Percentiles rank a stretch among this genome's conserved stretches.
These are phyloP conservation scores for Brassica carinata DNA, from an alignment of 345 rosid genomes.

Conservation along the genomic window DNA sequence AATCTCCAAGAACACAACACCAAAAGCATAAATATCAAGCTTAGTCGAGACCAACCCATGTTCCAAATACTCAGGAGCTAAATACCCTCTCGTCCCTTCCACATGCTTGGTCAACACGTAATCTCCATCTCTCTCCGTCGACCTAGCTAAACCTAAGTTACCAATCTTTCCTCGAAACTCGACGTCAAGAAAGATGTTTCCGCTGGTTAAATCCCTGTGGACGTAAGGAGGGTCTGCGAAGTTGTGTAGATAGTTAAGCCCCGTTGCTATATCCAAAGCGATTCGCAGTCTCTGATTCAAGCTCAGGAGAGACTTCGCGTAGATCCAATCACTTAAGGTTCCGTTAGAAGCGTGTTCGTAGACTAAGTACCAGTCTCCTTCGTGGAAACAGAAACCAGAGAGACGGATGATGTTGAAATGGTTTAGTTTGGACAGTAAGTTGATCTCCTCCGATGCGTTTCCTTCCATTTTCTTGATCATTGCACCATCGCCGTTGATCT, in stretches of 20 bases:
- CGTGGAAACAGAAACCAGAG: conserved; percentile 67
- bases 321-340: conserved; percentile 70
- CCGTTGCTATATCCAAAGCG: conserved; percentile 68
- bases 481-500: conserved; percentile 64
- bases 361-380: conserved; percentile 72
- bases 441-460: conserved; percentile 69
- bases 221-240: conserved; percentile 51
- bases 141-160: conserved; percentile 68
- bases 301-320: conserved; percentile 43
- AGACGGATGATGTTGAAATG: conserved; percentile 73
- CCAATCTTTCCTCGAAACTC: conserved; percentile 86
- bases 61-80: conserved; percentile 89
- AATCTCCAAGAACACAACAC: conserved; percentile 68
- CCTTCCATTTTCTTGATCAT: conserved; percentile 74
- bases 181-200: conserved; percentile 70
- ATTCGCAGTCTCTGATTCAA: conserved; percentile 67
- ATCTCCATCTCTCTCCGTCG: conserved; percentile 52
- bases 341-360: conserved; percentile 76
- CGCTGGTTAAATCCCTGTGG: conserved; percentile 64
- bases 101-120: conserved; percentile 76
- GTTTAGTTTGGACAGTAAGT: conserved; percentile 60
- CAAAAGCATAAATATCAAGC: conserved; percentile 84
- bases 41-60: conserved; percentile 71
- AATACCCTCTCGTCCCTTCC: conserved; percentile 78
- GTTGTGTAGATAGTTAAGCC: conserved; percentile 77